phyloP scores from a whole-genome alignment of 768 basidiomycete species.

The Vararia minispora region DNA sequence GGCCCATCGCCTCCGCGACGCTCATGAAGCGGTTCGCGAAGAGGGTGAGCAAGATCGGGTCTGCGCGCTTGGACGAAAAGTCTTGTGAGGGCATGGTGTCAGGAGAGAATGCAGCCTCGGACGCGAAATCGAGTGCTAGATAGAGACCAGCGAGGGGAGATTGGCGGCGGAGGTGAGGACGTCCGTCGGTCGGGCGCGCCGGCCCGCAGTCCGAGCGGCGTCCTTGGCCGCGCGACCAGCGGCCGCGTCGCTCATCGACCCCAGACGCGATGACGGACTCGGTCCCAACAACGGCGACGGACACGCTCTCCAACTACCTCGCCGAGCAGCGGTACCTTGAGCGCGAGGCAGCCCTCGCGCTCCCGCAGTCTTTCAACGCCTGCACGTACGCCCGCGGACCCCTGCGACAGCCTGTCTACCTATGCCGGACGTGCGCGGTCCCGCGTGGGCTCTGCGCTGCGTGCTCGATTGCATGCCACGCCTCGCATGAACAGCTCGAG shows the following conservation, averaged over 20 bases:
- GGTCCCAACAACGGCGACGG: no score
- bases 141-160: no score
- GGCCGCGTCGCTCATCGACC: no score
- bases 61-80: constrained; percentile 40
- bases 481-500: constrained; percentile 78
- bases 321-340: constrained; percentile 23
- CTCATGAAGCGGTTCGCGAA: constrained; percentile 98
- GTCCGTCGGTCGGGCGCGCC: no score
- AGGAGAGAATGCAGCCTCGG: no score
- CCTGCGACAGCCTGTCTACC: constrained; percentile 66
- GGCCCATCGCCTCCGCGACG: constrained; percentile 93
- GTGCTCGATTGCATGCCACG: constrained; percentile 81
- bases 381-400: constrained; percentile 29
- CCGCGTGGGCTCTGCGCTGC: constrained; percentile 68
- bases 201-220: no score
- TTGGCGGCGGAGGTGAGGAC: no score
- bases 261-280: no score
- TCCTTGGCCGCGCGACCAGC: no score
- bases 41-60: constrained; percentile 81
- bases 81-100: no score
- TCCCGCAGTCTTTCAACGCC: constrained; percentile 31
- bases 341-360: constrained; percentile 28
- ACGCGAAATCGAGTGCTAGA: no score
- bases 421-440: constrained; percentile 64
- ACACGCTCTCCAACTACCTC: constrained; percentile 19